Base-by-base conservation (phyloP, 306 rosid genomes). In the Sechiopsis laciniata region DNA sequence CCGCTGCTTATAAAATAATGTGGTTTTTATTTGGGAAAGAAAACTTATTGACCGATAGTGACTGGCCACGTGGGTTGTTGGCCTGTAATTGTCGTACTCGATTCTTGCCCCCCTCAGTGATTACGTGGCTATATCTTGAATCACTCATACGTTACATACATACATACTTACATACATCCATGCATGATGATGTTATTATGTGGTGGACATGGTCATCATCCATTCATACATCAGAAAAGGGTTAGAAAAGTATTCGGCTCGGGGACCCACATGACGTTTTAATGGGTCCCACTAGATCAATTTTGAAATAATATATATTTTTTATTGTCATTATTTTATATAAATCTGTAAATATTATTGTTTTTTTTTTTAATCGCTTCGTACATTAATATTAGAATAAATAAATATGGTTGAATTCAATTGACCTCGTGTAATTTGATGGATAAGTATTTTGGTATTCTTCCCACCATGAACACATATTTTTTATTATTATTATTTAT, bases 51-150 rank as follows among this genome's bases (percentile, higher is more conserved):
- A 71, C 67, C 60, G 90, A 84, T 63, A 17, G 54, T 22, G 86
- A 87, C 84, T 10, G 70, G 80, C 78, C 92, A 90, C 92, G 90
- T 87, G 92, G 88, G 88, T 86, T 83, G 96, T 87, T 90, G 87
- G 90, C 82, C 81, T 0, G 83, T 78, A 73, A 51, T 77, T 86
- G 90, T 90, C 88, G 75, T 71, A 79, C 73, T 84, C 6, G 57
- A 29, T 51, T 60, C 17, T 5, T 65, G 51, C 22, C 17, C 22
- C 17, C 73, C 81, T 0, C 1, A 7, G 2, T 6, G 26, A 4
- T 64, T 71, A 35, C 79, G 72, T 76, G 81, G 79, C 79, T 3
- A 19, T 67, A 53, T 45, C 37, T 16, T 67, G 73, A 22, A 15
- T 62, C 68, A 62, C 48, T 14, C 7, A 62, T 62, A 2, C 37